Conservation (phyloP, 768 basidiomycete species). For the Pilatotrama ljubarskyi region DNA sequence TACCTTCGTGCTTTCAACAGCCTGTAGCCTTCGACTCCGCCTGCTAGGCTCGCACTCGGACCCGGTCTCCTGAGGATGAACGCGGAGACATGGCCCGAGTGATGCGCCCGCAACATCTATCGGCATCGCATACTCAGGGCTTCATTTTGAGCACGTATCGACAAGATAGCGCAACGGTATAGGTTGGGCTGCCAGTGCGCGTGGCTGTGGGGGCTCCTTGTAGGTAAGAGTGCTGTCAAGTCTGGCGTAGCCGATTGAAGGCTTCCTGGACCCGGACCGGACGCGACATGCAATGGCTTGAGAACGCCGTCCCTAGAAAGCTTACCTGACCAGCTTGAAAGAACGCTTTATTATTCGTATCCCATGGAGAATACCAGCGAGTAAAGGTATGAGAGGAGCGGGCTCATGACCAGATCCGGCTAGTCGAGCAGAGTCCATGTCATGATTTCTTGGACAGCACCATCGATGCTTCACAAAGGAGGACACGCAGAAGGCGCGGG, state of each 20-base stretch:
- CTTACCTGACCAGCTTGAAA: too few species aligned
- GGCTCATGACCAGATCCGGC: too few species aligned
- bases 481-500: too few species aligned
- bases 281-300: not conserved
- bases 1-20: not conserved
- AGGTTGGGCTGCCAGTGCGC: not conserved
- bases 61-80: conserved; percentile 2
- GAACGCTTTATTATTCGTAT: too few species aligned
- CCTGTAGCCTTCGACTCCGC: conserved; percentile 11
- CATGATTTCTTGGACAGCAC: too few species aligned
- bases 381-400: not conserved
- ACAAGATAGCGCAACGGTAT: not conserved
- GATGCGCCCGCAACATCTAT: conserved; percentile 1
- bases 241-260: not conserved
- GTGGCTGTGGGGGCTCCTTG: not conserved
- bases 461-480: too few species aligned
- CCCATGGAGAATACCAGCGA: too few species aligned
- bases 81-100: conserved; percentile 13
- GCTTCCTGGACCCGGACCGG: not conserved
- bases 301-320: too few species aligned
- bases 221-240: not conserved
- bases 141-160: not conserved
- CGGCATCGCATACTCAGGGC: not conserved
- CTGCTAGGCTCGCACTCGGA: not conserved
- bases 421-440: too few species aligned